Conservation (phyloP, 2,329 filamentous ascomycete species). For the Metarhizium anisopliae region DNA sequence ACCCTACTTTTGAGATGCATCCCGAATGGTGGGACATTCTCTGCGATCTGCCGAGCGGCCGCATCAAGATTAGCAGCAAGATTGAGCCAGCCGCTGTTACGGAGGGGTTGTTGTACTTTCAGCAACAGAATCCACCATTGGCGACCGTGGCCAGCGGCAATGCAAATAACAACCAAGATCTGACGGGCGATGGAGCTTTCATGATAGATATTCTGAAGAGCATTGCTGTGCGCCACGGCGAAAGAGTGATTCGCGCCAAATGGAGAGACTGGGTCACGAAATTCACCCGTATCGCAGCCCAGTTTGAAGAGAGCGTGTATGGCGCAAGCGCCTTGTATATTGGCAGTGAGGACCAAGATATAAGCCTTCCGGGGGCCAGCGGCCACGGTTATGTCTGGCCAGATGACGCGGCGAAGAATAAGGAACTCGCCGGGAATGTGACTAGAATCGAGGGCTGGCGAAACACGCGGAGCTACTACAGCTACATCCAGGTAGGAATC, state of each 20-base stretch:
- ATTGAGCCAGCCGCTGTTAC: constrained; percentile 75
- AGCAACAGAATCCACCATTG: constrained; percentile 61
- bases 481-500: constrained; percentile 67
- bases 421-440: constrained; percentile 84
- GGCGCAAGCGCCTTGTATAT: constrained; percentile 86
- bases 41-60: constrained; percentile 83
- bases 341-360: constrained; percentile 62
- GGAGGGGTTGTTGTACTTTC: constrained; percentile 80
- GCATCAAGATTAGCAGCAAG: constrained; percentile 86
- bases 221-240: constrained; percentile 77
- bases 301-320: constrained; percentile 93
- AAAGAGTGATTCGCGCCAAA: constrained; percentile 82
- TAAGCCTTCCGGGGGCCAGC: constrained; percentile 47
- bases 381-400: constrained; percentile 96
- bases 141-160: constrained; percentile 38
- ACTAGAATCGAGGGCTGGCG: constrained; percentile 95
- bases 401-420: constrained; percentile 69
- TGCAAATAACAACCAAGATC: constrained; percentile 44
- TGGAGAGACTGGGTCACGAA: constrained; percentile 93
- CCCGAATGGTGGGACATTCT: constrained; percentile 98
- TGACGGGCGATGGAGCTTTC: constrained; percentile 81
- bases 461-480: constrained; percentile 90
- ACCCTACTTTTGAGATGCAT: constrained; percentile 90
- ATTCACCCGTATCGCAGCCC: constrained; percentile 84
- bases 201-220: constrained; percentile 79